Percentiles rank a stretch among this genome's conserved stretches.
Conservation (phyloP, 2,329 filamentous ascomycete genomes). For the Proliferodiscus dingleyae region DNA sequence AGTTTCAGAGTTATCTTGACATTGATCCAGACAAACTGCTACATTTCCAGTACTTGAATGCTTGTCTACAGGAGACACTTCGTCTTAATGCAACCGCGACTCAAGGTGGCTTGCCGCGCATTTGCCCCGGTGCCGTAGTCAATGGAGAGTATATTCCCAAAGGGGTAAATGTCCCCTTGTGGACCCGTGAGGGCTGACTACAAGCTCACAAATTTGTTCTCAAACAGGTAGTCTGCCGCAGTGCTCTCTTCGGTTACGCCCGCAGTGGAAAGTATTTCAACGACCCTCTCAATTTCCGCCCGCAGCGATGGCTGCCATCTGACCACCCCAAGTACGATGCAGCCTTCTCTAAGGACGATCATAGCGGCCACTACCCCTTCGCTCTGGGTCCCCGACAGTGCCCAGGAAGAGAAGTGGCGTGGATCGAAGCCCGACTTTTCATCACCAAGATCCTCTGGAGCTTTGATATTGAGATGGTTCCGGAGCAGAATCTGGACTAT, state of each 20-base stretch:
- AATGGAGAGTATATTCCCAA: slow-evolving; percentile 1
- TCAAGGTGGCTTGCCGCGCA: neutral
- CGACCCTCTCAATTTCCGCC: neutral
- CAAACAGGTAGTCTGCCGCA: neutral
- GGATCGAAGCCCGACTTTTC: neutral
- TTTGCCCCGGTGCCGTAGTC: slow-evolving; percentile 3
- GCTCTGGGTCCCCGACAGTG: neutral
- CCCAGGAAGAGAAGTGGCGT: neutral
- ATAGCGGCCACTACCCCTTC: neutral
- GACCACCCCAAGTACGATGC: neutral
- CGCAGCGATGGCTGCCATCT: neutral
- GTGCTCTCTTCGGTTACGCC: neutral
- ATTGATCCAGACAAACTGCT: neutral
- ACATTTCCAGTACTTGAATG: neutral
- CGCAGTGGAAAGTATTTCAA: neutral
- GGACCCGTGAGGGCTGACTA: too few species aligned
- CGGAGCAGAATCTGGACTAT: neutral
- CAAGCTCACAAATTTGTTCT: too few species aligned
- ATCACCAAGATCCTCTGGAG: neutral
- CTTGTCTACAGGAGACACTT: neutral
- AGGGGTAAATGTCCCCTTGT: slow-evolving; percentile 1
- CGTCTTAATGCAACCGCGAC: neutral
- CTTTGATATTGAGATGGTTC: neutral
- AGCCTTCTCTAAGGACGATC: neutral
- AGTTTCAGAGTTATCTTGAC: neutral